These are phyloP conservation scores for Trichoderma sp. DNA, from an alignment of 2,329 filamentous ascomycete genomes.

Conservation along the genomic window DNA sequence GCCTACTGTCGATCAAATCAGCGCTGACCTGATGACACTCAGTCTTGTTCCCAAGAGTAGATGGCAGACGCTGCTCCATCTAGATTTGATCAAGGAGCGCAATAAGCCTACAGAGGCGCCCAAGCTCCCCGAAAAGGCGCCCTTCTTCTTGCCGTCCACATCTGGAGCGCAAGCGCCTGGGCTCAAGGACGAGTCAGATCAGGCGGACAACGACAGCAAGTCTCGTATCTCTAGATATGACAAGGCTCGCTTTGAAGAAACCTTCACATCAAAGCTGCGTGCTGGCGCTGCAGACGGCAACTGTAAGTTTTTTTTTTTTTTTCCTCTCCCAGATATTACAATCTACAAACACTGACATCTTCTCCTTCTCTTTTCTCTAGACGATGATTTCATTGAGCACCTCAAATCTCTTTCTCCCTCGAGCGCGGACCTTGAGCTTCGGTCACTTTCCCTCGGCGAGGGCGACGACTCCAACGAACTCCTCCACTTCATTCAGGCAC, in stretches of 20 bases:
- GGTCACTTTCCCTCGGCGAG: slow-evolving; percentile 60
- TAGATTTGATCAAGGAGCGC: slow-evolving; percentile 87
- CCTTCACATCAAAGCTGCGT: slow-evolving; percentile 56
- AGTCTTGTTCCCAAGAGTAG: slow-evolving; percentile 84
- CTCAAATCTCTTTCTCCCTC: slow-evolving; percentile 79
- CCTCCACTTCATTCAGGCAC: slow-evolving; percentile 72
- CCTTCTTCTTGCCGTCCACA: slow-evolving; percentile 84
- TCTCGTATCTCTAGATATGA: slow-evolving; percentile 70
- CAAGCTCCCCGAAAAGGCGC: slow-evolving; percentile 88
- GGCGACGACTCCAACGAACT: slow-evolving; percentile 63
- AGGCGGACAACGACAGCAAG: slow-evolving; percentile 43
- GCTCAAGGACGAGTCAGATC: slow-evolving; percentile 31
- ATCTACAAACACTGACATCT: slow-evolving; percentile 25
- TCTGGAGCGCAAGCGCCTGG: slow-evolving; percentile 43
- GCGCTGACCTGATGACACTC: slow-evolving; percentile 77
- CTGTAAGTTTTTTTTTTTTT: slow-evolving; percentile 49
- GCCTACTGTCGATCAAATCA: slow-evolving; percentile 70
- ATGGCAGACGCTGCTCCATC: slow-evolving; percentile 91
- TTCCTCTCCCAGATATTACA: slow-evolving; percentile 1
- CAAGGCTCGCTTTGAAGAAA: slow-evolving; percentile 53
- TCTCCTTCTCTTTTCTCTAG: slow-evolving; percentile 33
- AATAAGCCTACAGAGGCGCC: slow-evolving; percentile 93
- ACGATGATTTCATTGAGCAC: slow-evolving; percentile 68
- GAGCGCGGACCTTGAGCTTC: slow-evolving; percentile 84
- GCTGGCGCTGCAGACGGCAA: slow-evolving; percentile 52